Percentiles rank a stretch among this genome's conserved stretches.
Evolutionary conservation across 108 stramenopile species (phyloP).

Genomic region (Nannochloropsis granulata): DNA sequence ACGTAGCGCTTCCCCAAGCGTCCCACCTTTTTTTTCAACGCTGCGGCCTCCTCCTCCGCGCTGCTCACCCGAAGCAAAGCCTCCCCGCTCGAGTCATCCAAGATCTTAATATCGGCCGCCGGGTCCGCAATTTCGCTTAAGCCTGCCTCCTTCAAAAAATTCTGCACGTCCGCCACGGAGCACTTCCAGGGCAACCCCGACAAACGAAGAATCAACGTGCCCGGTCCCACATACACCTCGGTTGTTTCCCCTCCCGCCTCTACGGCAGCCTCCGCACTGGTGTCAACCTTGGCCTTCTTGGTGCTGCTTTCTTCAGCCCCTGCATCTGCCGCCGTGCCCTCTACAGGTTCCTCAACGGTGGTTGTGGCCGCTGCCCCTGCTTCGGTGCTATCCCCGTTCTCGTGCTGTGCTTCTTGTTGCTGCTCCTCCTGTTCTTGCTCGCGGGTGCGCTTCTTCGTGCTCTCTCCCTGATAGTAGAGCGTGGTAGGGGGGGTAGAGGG

Average conservation of each 20-base stretch:
- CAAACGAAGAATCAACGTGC: not conserved
- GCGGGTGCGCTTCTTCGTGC: not conserved
- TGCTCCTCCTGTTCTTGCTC: not conserved
- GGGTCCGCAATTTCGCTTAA: not conserved
- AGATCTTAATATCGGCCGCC: not conserved
- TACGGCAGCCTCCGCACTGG: not conserved
- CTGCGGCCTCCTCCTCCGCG: slow-evolving; percentile 1
- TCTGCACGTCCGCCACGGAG: slow-evolving; percentile 4
- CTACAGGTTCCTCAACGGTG: not conserved
- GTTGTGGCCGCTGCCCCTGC: not conserved
- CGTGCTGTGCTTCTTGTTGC: slow-evolving; percentile 3
- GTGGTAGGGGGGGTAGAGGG: too few relatives aligned
- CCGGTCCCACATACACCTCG: not conserved
- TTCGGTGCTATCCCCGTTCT: slow-evolving; percentile 6
- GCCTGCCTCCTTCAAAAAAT: slow-evolving; percentile 2
- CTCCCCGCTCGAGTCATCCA: slow-evolving; percentile 7
- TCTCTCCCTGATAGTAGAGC: not conserved
- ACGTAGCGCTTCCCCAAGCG: slow-evolving; percentile 18
- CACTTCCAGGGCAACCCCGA: slow-evolving; percentile 23
- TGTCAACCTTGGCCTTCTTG: slow-evolving; percentile 9
- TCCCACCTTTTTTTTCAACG: slow-evolving; percentile 3
- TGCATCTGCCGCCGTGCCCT: not conserved
- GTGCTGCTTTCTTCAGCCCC: not conserved
- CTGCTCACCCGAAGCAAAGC: slow-evolving; percentile 13
- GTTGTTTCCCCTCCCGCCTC: slow-evolving; percentile 1